Evolutionary conservation across 1,284 basidiomycete genomes (phyloP).

Genomic region (Fomitopsis palustris): DNA sequence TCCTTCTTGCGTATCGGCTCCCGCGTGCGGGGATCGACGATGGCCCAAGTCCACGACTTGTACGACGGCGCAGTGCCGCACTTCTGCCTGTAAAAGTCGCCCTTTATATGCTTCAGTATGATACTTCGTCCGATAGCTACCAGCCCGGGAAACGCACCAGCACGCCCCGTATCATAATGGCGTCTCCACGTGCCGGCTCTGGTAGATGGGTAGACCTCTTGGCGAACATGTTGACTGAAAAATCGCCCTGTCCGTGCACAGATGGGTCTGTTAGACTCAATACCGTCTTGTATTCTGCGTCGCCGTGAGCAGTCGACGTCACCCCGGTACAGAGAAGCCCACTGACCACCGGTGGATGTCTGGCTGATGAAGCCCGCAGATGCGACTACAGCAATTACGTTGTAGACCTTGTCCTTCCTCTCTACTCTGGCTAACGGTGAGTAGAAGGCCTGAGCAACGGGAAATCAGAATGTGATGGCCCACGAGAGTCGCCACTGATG

Average conservation of each 20-base stretch:
- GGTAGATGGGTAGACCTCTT: slow-evolving; percentile 49
- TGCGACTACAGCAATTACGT: slow-evolving; percentile 22
- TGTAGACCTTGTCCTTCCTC: slow-evolving; percentile 3
- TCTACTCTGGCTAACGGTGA: slow-evolving; percentile 12
- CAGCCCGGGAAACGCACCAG: slow-evolving; percentile 9
- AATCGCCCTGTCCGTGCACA: slow-evolving; percentile 26
- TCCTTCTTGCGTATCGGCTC: slow-evolving; percentile 20
- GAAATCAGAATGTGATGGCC: neutral
- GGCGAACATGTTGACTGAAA: slow-evolving; percentile 51
- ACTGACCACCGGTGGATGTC: slow-evolving; percentile 19
- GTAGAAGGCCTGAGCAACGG: slow-evolving; percentile 11
- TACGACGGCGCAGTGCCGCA: slow-evolving; percentile 30
- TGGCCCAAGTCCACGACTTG: slow-evolving; percentile 26
- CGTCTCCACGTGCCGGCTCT: slow-evolving; percentile 37
- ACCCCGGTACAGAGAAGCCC: neutral
- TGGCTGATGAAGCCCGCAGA: slow-evolving; percentile 1
- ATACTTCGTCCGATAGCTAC: too few species aligned
- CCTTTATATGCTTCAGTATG: slow-evolving; percentile 14
- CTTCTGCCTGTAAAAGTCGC: slow-evolving; percentile 26
- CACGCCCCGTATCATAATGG: slow-evolving; percentile 36
- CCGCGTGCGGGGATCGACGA: slow-evolving; percentile 22
- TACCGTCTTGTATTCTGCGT: slow-evolving; percentile 19
- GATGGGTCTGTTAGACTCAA: slow-evolving; percentile 43
- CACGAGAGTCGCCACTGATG: neutral
- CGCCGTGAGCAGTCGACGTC: slow-evolving; percentile 1